phyloP scores from a whole-genome alignment of 2,329 filamentous ascomycete species.

The Chaetomium globosum region DNA sequence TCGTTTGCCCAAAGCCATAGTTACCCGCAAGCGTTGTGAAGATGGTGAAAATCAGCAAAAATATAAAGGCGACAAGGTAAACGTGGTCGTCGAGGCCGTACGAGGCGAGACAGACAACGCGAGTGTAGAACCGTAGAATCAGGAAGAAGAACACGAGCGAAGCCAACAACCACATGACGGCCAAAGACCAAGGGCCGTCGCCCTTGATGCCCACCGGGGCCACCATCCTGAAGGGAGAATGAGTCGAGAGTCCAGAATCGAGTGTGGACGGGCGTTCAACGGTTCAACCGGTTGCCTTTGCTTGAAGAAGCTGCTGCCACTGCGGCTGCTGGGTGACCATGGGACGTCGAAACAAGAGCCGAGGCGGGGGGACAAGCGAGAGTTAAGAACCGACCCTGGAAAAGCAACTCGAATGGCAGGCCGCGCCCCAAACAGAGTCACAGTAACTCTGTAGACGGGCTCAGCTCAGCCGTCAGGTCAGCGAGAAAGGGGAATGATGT shows the following conservation, averaged over 20 bases:
- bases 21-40: conserved; percentile 40
- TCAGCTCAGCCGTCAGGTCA: background rate
- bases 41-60: conserved; percentile 42
- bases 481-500: background rate
- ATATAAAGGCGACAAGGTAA: conserved; percentile 36
- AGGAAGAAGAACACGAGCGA: conserved; percentile 25
- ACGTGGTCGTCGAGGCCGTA: conserved; percentile 45
- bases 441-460: too few relatives aligned
- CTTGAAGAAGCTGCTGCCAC: background rate
- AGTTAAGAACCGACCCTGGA: background rate
- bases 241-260: background rate
- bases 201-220: conserved; percentile 20
- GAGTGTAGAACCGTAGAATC: conserved; percentile 25
- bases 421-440: background rate
- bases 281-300: conserved; percentile 3
- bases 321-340: conserved; percentile 1
- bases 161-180: conserved; percentile 29
- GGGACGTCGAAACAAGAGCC: conserved; percentile 10
- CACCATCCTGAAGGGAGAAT: background rate
- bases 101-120: conserved; percentile 37
- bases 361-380: background rate
- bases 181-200: conserved; percentile 26
- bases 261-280: conserved; percentile 6
- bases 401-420: background rate
- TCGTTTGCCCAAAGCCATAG: conserved; percentile 43